Percentiles rank a stretch among this genome's conserved stretches.
phyloP scores from a whole-genome alignment of 2,329 filamentous ascomycete species.

The Xylariaceae sp. region DNA sequence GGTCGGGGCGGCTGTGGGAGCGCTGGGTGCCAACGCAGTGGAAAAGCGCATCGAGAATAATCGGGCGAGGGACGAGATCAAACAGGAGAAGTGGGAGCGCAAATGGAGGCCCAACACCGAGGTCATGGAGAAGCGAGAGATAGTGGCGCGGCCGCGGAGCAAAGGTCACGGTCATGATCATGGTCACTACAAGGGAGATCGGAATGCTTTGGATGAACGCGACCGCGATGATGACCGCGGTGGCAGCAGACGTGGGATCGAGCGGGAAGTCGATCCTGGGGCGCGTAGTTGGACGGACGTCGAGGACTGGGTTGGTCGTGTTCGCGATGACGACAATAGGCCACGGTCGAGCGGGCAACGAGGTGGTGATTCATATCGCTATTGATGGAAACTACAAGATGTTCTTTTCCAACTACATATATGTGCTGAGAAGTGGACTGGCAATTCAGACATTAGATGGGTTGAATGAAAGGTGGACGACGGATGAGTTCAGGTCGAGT shows the following conservation, averaged over 20 bases:
- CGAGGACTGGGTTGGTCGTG: slow-evolving; percentile 41
- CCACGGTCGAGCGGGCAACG: slow-evolving; percentile 19
- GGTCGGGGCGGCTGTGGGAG: slow-evolving; percentile 61
- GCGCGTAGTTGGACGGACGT: slow-evolving; percentile 44
- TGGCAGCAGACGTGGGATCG: slow-evolving; percentile 26
- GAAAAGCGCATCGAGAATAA: slow-evolving; percentile 42
- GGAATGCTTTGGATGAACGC: slow-evolving; percentile 28
- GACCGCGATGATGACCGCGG: slow-evolving; percentile 7
- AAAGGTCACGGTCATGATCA: slow-evolving; percentile 11
- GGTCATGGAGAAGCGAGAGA: slow-evolving; percentile 31
- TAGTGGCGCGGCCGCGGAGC: slow-evolving; percentile 34
- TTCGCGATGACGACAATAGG: not conserved
- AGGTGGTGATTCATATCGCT: slow-evolving; percentile 31
- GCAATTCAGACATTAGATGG: too few relatives aligned
- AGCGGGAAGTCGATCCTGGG: slow-evolving; percentile 41
- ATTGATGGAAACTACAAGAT: slow-evolving; percentile 8
- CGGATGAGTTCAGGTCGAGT: too few relatives aligned
- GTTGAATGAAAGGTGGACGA: too few relatives aligned
- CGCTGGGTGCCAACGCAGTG: slow-evolving; percentile 56
- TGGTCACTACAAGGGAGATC: slow-evolving; percentile 23
- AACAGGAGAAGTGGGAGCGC: slow-evolving; percentile 39
- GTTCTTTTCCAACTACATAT: not conserved
- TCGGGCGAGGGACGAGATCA: slow-evolving; percentile 36
- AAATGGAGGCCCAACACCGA: slow-evolving; percentile 29
- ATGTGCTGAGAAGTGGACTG: too few relatives aligned